These are phyloP conservation scores for Sinapis alba DNA, from an alignment of 441 rosid species.

Conservation along the genomic window DNA sequence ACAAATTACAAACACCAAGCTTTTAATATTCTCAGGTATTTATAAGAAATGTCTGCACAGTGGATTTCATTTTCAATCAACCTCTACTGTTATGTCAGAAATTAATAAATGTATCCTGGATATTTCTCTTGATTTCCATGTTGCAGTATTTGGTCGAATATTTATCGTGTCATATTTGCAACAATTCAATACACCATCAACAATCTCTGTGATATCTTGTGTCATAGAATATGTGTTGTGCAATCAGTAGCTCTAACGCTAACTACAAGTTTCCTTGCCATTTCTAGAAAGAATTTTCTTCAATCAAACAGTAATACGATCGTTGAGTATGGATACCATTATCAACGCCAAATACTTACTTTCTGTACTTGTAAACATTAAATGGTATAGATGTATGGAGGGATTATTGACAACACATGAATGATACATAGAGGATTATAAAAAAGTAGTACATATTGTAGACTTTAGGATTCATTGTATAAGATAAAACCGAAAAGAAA, in stretches of 20 bases:
- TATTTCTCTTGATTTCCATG: background rate
- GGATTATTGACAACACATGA: background rate
- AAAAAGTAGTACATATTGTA: background rate
- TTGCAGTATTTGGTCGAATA: background rate
- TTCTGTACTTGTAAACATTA: background rate
- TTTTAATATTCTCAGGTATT: background rate
- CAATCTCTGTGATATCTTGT: background rate
- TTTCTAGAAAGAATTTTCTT: background rate
- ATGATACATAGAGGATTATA: background rate
- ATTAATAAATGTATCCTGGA: background rate
- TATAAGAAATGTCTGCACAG: background rate
- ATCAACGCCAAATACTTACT: background rate
- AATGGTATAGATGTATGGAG: background rate
- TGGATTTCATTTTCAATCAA: background rate
- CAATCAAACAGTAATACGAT: background rate
- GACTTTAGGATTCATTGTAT: background rate
- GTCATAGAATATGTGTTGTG: background rate
- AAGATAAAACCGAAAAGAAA: conserved; percentile 7
- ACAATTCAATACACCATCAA: background rate
- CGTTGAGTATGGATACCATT: background rate
- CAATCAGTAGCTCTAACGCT: background rate
- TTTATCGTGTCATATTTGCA: background rate
- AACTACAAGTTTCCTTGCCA: background rate
- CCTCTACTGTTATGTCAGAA: background rate
- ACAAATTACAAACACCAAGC: background rate